phyloP scores from a whole-genome alignment of 2,329 filamentous ascomycete genomes.

The Apiospora malaysiana region DNA sequence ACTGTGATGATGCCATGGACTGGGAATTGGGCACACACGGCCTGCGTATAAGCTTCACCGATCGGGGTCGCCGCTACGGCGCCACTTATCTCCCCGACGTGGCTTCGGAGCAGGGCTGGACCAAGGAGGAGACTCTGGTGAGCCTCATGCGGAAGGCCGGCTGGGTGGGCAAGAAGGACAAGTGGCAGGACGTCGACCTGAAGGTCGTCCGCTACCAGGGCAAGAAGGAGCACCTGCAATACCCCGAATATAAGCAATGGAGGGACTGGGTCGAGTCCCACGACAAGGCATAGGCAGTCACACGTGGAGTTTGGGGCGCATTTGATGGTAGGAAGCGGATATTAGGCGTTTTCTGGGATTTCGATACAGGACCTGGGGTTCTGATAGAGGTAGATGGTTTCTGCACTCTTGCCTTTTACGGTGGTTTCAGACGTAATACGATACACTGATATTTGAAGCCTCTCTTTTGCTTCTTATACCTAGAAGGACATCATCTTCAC shows the following conservation, averaged over 20 bases:
- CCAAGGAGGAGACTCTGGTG: constrained; percentile 86
- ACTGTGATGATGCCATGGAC: constrained; percentile 74
- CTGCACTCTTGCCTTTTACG: constrained; percentile 7
- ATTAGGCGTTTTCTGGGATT: not conserved
- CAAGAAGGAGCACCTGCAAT: constrained; percentile 73
- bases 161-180: constrained; percentile 80
- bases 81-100: constrained; percentile 94
- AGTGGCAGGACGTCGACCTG: constrained; percentile 81
- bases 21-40: constrained; percentile 90
- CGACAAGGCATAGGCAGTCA: constrained; percentile 28
- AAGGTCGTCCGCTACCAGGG: constrained; percentile 87
- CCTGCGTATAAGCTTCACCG: constrained; percentile 82
- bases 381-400: constrained; percentile 19
- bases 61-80: constrained; percentile 75
- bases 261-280: constrained; percentile 68
- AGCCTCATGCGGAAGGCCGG: constrained; percentile 95
- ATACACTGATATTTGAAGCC: not conserved
- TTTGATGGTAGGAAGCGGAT: not conserved
- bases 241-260: constrained; percentile 80
- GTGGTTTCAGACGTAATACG: constrained; percentile 1
- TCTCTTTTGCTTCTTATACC: not conserved
- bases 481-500: not conserved
- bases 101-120: constrained; percentile 91
- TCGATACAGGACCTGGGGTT: not conserved
- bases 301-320: constrained; percentile 10